Evolutionary conservation across 257 asterid species (phyloP).

Genomic region (Jasminum sambac): DNA sequence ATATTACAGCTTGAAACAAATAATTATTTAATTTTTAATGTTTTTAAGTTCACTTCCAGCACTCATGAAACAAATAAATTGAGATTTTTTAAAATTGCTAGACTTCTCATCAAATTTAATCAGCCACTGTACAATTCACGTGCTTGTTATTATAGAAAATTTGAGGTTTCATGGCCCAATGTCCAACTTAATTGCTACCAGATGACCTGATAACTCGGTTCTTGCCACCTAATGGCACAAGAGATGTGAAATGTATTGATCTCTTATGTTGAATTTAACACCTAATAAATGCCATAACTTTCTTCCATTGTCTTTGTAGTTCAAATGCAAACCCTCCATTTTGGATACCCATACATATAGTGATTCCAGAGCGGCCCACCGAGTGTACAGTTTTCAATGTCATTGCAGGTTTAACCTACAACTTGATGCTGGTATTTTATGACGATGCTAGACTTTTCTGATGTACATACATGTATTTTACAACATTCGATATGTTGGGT

Average conservation of each 20-base stretch:
- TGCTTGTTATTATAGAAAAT: not conserved
- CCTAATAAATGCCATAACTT: constrained; percentile 16
- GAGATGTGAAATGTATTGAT: constrained; percentile 9
- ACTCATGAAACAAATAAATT: not conserved
- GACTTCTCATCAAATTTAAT: not conserved
- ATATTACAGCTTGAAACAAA: not conserved
- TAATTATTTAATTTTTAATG: not conserved
- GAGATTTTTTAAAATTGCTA: not conserved
- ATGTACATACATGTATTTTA: not conserved
- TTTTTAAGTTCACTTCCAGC: not conserved
- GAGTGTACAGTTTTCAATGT: constrained; percentile 94
- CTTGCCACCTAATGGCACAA: constrained; percentile 2
- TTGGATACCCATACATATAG: constrained; percentile 97
- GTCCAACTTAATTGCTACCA: constrained; percentile 6
- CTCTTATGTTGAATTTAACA: constrained; percentile 4
- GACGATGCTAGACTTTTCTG: not conserved
- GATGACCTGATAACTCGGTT: constrained; percentile 17
- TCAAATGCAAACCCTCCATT: constrained; percentile 90
- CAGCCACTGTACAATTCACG: not conserved
- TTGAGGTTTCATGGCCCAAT: not conserved
- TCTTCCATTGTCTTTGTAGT: constrained; percentile 45
- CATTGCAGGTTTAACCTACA: constrained; percentile 73
- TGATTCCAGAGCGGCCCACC: constrained; percentile 97
- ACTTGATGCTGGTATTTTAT: constrained; percentile 24
- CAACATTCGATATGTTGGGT: not conserved